Conservation (phyloP, 164 flowering plant genomes). For the Vitis rotundifolia region DNA sequence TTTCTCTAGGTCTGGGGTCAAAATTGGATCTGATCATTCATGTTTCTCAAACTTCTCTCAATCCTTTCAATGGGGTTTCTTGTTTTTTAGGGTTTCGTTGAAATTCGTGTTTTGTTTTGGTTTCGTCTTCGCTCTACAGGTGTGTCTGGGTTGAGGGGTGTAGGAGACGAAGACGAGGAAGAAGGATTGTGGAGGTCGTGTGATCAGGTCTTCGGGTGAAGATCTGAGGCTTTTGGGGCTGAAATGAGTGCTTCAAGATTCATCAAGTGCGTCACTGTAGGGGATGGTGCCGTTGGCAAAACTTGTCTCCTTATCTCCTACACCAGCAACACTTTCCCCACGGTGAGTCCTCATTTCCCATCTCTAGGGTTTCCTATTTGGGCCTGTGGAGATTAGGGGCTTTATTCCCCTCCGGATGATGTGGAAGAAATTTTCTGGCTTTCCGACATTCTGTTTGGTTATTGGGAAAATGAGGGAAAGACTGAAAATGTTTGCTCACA, state of each 20-base stretch:
- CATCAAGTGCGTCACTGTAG: constrained; percentile 72
- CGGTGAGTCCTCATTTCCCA: constrained; percentile 30
- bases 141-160: background rate
- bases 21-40: background rate
- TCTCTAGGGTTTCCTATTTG: background rate
- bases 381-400: background rate
- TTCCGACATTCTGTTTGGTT: background rate
- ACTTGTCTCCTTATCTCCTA: constrained; percentile 69
- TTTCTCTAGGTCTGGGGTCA: constrained; percentile 6
- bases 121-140: background rate
- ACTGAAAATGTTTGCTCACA: too few relatives aligned
- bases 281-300: constrained; percentile 78
- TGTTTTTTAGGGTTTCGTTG: constrained; percentile 9
- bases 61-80: background rate
- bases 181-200: background rate
- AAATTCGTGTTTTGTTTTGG: background rate
- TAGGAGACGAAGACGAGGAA: background rate
- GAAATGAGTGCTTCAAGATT: constrained; percentile 70
- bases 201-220: constrained; percentile 25
- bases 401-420: background rate
- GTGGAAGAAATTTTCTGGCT: background rate
- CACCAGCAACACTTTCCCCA: constrained; percentile 76
- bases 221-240: constrained; percentile 32
- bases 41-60: background rate
- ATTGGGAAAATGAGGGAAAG: background rate